Evolutionary conservation across 345 rosid genomes (phyloP), one percentile per base, ranked within the genome.

Genomic region (Arabis alpina): DNA sequence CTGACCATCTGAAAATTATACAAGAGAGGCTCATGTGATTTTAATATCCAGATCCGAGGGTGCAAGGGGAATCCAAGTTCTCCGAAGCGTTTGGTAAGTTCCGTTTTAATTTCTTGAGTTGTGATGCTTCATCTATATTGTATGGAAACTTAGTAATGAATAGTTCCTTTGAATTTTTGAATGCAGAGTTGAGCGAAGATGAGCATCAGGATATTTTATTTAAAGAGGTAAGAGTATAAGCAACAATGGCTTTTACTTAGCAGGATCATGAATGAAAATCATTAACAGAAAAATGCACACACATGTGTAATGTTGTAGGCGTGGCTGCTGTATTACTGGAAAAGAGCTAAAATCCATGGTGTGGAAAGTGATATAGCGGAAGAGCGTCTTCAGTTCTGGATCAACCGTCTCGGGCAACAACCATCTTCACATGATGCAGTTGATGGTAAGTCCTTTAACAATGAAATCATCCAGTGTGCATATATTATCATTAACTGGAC

Each of bases 191-290:
- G 71, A 80, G 96, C 48, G 77, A 82, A 32, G 86, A 74, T 41
- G 96, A 94, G 80, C 83, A 83, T 54, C 90, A 91, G 68, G 99
- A 94, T 83, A 83, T 87, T 82, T 83, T 83, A 65, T 94, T 94
- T 80, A 94, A 91, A 77, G 85, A 88, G 95, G 97, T 94, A 59
- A 42, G 34, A 68, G 51, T 47, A 36, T 2, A 5, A 56, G 30
- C 12, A 3, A 12, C 11, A 14, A 10, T 32, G 12, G 41, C 36
- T 12, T 44, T 59, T 51, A 58, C 12, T 15, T 51, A n/a, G n/a
- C 13, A 58, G 67, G 34, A 43, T 42, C 50, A 27, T 36, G 40
- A 36, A 16, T 36, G 40, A 36, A n/a, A n/a, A n/a, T n/a, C n/a
- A n/a, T n/a, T n/a, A n/a, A n/a, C n/a, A n/a, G n/a, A n/a, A n/a